Base-by-base conservation (phyloP, 805 yeast genomes). In the Hanseniaspora vineae region DNA sequence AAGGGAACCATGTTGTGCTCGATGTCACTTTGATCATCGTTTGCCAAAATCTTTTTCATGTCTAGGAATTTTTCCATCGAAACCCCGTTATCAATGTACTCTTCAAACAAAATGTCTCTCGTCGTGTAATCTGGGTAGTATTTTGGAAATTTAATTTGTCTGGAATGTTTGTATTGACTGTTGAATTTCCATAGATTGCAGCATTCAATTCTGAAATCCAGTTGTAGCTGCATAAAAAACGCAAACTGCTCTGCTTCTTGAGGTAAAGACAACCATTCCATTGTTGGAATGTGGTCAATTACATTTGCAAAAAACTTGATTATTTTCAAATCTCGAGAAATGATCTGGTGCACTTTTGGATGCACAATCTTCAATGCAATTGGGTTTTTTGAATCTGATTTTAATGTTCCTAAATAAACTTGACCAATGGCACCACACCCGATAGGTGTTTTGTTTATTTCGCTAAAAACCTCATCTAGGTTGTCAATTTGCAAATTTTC, bases 341-440 rank as follows among this genome's bases (percentile, higher is more conserved):
- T 83, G 45, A 75, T 78, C 12, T 69, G 64, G 46, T 78, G 83
- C 5, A 88, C 96, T 18, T 75, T 68, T 1, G 99, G 99, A 65
- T 92, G 99, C 46, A 90, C 73, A 8, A 92, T 92, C 61, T 92
- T 92, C 44, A 92, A 79, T 31, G 87, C 96, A 64, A 75, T 71
- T 45, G 75, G 72, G 44, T 71, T 23, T 23, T 23, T 50, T 2
- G 50, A 46, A 39, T 66, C 65, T 15, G 65, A 58, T 14, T 79
- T 74, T 20, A 86, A 64, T 53, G 77, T 79, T 1, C 84, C 97
- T 37, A 76, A 64, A 64, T 90, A 85, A 2, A 92, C 98, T 64
- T 92, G 98, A 1, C 96, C 98, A 67, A 92, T 92, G 1, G 98
- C 96, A 13, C 98, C 98, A n/a, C 90, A 90, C 1, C 98, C 98